phyloP scores from a whole-genome alignment of 208 protist species.

The Wallacemonas collosoma region DNA sequence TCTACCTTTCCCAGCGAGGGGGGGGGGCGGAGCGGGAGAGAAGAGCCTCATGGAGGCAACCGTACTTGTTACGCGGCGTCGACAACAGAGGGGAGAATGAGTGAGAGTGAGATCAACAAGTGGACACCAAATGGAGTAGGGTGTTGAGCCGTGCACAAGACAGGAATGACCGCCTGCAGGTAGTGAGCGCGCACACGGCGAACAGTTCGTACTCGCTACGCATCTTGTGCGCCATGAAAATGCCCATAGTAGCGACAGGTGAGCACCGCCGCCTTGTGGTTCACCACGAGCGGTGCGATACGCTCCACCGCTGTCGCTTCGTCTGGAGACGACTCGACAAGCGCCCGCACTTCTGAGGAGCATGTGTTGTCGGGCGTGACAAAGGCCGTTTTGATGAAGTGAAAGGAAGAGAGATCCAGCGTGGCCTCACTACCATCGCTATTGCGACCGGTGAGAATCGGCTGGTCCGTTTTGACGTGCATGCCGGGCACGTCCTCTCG shows the following conservation, averaged over 20 bases:
- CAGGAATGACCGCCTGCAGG: too few relatives aligned
- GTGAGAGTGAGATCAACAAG: too few relatives aligned
- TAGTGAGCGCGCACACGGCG: too few relatives aligned
- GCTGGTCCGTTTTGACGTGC: conserved; percentile 9
- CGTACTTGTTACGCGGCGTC: too few relatives aligned
- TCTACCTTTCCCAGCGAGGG: too few relatives aligned
- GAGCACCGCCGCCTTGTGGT: conserved; percentile 7
- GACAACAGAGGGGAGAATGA: too few relatives aligned
- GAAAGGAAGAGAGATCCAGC: conserved; percentile 49
- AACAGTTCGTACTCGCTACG: too few relatives aligned
- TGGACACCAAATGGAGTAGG: too few relatives aligned
- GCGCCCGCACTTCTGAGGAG: conserved; percentile 55
- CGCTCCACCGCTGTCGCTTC: not conserved
- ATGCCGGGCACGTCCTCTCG: conserved; percentile 18
- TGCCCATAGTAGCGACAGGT: conserved; percentile 11
- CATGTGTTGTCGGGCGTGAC: conserved; percentile 42
- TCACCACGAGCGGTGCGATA: conserved; percentile 4
- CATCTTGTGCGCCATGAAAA: not conserved
- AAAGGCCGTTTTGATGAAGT: conserved; percentile 48
- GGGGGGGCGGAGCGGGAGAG: too few relatives aligned
- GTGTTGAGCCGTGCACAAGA: too few relatives aligned
- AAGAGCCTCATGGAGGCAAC: too few relatives aligned
- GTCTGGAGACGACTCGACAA: conserved; percentile 18
- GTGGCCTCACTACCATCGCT: conserved; percentile 19
- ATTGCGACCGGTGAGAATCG: conserved; percentile 27